A percentile compares a stretch with the other conserved stretches of the same genome.
Conservation (phyloP, 306 rosid genomes). For the Cicer judaicum region DNA sequence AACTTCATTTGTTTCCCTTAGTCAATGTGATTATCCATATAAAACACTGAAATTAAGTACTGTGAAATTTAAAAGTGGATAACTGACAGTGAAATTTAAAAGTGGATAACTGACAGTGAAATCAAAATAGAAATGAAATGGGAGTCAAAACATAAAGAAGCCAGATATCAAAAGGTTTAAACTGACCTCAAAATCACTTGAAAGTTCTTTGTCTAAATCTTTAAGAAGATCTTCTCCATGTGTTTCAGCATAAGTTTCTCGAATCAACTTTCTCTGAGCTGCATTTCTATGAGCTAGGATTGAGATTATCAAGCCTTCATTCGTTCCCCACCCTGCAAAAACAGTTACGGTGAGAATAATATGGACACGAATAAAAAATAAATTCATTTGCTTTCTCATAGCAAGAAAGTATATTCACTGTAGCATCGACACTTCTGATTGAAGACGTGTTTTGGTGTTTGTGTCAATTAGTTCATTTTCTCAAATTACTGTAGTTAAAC, state of each 20-base stretch:
- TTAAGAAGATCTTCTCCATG: slow-evolving; percentile 71
- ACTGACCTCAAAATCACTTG: slow-evolving; percentile 70
- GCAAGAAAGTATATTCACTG: slow-evolving; percentile 6
- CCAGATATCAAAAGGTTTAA: slow-evolving; percentile 17
- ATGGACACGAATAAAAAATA: neutral
- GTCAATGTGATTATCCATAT: slow-evolving; percentile 16
- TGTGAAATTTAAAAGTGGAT: too few relatives aligned
- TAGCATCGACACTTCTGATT: too few relatives aligned
- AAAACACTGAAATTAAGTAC: slow-evolving; percentile 19
- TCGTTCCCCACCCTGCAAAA: slow-evolving; percentile 78
- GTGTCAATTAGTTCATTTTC: too few relatives aligned
- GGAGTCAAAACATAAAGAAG: neutral
- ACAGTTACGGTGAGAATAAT: slow-evolving; percentile 33
- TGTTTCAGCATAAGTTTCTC: slow-evolving; percentile 54
- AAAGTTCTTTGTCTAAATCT: slow-evolving; percentile 70
- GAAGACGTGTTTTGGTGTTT: too few relatives aligned
- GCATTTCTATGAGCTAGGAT: slow-evolving; percentile 72
- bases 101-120: neutral
- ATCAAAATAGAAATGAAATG: neutral
- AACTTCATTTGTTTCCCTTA: slow-evolving; percentile 26
- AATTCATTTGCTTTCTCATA: too few relatives aligned
- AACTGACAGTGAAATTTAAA: slow-evolving; percentile 2
- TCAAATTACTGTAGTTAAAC: too few relatives aligned
- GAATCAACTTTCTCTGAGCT: slow-evolving; percentile 58
- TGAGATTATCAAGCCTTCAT: slow-evolving; percentile 60